A percentile compares a stretch with the other conserved stretches of the same genome.
Evolutionary conservation across 2,329 filamentous ascomycete species (phyloP).

Genomic region (Grosmannia penicillata): DNA sequence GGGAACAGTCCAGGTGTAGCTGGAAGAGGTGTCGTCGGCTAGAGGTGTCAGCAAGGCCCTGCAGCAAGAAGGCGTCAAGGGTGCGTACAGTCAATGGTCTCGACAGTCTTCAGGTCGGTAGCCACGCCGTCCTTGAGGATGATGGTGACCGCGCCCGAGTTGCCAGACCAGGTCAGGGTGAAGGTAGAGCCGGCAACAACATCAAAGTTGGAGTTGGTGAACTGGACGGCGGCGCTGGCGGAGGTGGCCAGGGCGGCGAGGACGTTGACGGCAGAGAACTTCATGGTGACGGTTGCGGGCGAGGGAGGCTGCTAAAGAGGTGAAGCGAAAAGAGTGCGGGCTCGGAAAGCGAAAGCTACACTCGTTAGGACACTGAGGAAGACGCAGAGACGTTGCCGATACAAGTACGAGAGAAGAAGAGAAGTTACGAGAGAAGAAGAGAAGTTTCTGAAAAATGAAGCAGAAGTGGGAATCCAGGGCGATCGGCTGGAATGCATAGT

Average conservation of each 20-base stretch:
- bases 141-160: conserved; percentile 26
- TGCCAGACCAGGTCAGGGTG: conserved; percentile 26
- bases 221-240: conserved; percentile 14
- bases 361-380: too few species aligned
- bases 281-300: conserved; percentile 20
- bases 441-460: too few species aligned
- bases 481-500: too few species aligned
- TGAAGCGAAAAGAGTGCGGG: too few species aligned
- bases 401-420: too few species aligned
- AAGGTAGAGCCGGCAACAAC: conserved; percentile 25
- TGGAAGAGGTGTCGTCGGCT: conserved; percentile 20
- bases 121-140: conserved; percentile 23
- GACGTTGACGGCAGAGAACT: conserved; percentile 19
- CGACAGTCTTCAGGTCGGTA: conserved; percentile 20
- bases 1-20: conserved; percentile 24
- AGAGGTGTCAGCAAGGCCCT: background rate
- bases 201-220: conserved; percentile 17
- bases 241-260: conserved; percentile 21
- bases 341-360: too few species aligned
- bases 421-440: too few species aligned
- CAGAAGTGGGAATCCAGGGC: too few species aligned
- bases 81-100: conserved; percentile 21
- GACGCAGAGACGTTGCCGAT: too few species aligned
- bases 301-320: too few species aligned
- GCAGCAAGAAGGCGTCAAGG: background rate